Evolutionary conservation across 257 asterid species (phyloP), one percentile per base, ranked within the genome.

Genomic region (Fraxinus excelsior): DNA sequence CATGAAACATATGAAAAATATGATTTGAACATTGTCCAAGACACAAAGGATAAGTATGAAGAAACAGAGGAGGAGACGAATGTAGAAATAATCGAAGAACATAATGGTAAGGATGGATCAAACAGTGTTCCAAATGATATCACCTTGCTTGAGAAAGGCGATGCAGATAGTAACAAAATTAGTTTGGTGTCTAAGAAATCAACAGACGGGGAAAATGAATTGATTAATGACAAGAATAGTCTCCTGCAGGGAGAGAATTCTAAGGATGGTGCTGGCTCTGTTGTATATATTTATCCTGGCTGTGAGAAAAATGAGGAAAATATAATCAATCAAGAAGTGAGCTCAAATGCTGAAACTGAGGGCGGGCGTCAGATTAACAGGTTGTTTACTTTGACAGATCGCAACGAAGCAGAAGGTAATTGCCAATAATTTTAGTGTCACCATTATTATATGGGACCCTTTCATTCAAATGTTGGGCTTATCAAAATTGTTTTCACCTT

Each of bases 91-190:
- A 71, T 62, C 34, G 29, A 21, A 23, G 49, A 70, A 34, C 77
- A n/a, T 3, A 32, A 13, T 31, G 49, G 29, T 60, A 34, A 21
- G 1, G 82, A 53, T 40, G 12, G 69, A 31, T 64, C 37, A 29
- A 65, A 70, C 3, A 37, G 46, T 71, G 74, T 51, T 35, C 11
- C 83, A 32, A 29, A 71, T 11, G 81, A 80, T 66, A 37, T 35
- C 75, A 53, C 64, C 34, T 23, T 34, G n/a, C 65, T 32, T 11
- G 23, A 72, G 13, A 64, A 74, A 37, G 37, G 29, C n/a, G 51
- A 12, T 73, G 13, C 60, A 25, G 68, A 84, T 29, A n/a, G 7
- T 23, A 74, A 7, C 11, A 25, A 70, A 62, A 4, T 67, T 66
- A 28, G n/a, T 67, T 37, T 53, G 28, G 81, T 31, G 7, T 60